phyloP scores from a whole-genome alignment of 805 yeast genomes.

The Limtongia smithiae region DNA sequence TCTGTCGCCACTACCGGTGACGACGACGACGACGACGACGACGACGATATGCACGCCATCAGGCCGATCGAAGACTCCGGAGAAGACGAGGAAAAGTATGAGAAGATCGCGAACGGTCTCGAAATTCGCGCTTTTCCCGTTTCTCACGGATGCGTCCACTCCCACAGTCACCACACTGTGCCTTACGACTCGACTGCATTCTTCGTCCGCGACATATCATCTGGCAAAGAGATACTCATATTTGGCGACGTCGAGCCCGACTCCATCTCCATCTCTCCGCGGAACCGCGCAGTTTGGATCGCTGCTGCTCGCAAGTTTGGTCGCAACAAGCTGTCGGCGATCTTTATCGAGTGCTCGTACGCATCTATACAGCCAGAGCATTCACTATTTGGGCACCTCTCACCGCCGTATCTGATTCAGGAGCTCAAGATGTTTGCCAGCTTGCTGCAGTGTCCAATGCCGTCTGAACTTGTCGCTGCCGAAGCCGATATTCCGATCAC shows the following conservation, averaged over 20 bases:
- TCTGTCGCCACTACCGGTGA: not conserved
- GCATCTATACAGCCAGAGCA: constrained; percentile 44
- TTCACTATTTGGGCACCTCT: constrained; percentile 74
- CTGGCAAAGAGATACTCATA: constrained; percentile 47
- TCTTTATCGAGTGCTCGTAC: constrained; percentile 77
- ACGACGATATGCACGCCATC: not conserved
- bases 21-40: not conserved
- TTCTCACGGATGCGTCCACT: constrained; percentile 39
- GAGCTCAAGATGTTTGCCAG: constrained; percentile 51
- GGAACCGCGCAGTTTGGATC: constrained; percentile 53
- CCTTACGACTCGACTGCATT: constrained; percentile 56
- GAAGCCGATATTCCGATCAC: too few species aligned
- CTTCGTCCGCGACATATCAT: constrained; percentile 43
- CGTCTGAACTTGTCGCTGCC: too few species aligned
- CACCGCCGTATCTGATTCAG: constrained; percentile 57
- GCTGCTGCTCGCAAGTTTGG: constrained; percentile 48
- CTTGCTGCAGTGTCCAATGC: constrained; percentile 22
- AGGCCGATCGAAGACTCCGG: constrained; percentile 9
- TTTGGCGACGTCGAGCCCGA: constrained; percentile 89
- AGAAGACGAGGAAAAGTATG: constrained; percentile 21
- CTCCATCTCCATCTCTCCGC: constrained; percentile 40
- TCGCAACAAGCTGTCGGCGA: constrained; percentile 45
- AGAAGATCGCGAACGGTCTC: constrained; percentile 14
- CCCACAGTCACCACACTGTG: constrained; percentile 11
- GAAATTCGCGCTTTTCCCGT: constrained; percentile 31